phyloP scores from a whole-genome alignment of 139 green algal genomes.

The Gonium pectorale region DNA sequence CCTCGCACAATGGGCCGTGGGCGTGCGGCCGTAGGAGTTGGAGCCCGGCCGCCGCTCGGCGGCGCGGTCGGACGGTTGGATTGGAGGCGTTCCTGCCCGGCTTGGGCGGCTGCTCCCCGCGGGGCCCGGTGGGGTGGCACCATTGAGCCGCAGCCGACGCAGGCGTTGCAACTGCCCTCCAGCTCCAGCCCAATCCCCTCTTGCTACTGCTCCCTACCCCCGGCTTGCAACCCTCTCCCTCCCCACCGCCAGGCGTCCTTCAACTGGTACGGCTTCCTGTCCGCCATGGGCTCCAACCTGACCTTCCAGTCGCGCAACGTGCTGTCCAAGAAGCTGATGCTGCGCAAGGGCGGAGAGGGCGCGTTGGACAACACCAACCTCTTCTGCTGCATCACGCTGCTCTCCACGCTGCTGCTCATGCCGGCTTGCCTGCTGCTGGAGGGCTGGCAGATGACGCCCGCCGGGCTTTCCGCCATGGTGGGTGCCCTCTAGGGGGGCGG shows the following conservation, averaged over 20 bases:
- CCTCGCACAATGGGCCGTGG: too few relatives aligned
- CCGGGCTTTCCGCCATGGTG: constrained; percentile 60
- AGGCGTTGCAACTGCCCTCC: too few relatives aligned
- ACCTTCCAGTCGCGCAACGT: constrained; percentile 97
- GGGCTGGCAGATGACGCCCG: constrained; percentile 77
- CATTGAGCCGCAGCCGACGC: too few relatives aligned
- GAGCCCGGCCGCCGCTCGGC: too few relatives aligned
- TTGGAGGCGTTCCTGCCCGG: too few relatives aligned
- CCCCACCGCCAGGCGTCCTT: constrained; percentile 75
- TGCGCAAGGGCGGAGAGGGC: constrained; percentile 59
- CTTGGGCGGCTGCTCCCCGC: too few relatives aligned
- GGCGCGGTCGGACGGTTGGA: too few relatives aligned
- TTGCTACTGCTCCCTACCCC: neutral
- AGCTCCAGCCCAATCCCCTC: too few relatives aligned
- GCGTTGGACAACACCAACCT: constrained; percentile 92
- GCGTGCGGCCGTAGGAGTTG: too few relatives aligned
- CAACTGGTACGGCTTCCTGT: constrained; percentile 91
- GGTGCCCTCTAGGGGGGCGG: constrained; percentile 3
- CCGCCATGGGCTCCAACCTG: constrained; percentile 95
- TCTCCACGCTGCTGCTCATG: constrained; percentile 81
- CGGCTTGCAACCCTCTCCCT: neutral
- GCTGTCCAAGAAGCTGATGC: constrained; percentile 98
- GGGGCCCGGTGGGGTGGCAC: too few relatives aligned
- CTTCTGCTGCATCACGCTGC: constrained; percentile 97
- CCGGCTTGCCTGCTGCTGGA: constrained; percentile 81